A percentile compares a stretch with the other conserved stretches of the same genome.
These are phyloP conservation scores for Scedosporium apiospermum DNA, from an alignment of 2,329 filamentous ascomycete genomes.

Conservation along the genomic window DNA sequence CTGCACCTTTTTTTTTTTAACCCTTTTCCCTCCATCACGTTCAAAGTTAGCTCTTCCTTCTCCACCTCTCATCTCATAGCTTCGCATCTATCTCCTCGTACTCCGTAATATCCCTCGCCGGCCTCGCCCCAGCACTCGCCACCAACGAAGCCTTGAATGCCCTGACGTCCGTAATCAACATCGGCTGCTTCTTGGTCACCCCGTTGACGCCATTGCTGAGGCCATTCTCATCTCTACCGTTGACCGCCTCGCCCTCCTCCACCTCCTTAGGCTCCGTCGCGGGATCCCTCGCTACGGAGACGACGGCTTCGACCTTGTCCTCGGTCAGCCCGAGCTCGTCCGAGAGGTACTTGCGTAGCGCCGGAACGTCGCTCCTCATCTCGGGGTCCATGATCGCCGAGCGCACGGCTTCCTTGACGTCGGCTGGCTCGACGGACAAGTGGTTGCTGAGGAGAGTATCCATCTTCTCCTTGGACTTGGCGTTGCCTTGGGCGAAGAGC, in stretches of 20 bases:
- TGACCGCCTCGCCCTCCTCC: constrained; percentile 17
- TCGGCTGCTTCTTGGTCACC: constrained; percentile 27
- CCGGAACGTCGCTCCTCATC: constrained; percentile 2
- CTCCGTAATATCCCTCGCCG: constrained; percentile 66
- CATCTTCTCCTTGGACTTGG: constrained; percentile 14
- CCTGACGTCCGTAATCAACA: constrained; percentile 67
- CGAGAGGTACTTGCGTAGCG: constrained; percentile 1
- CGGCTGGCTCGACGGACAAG: neutral
- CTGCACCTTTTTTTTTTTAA: too few relatives aligned
- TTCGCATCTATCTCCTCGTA: constrained; percentile 84
- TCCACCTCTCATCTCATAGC: constrained; percentile 38
- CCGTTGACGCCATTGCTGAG: constrained; percentile 36
- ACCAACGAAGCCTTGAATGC: constrained; percentile 69
- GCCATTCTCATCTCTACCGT: constrained; percentile 14
- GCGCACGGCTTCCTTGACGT: constrained; percentile 12
- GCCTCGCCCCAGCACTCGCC: constrained; percentile 61
- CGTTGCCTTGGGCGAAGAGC: constrained; percentile 60
- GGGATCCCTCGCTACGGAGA: neutral
- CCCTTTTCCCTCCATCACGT: too few relatives aligned
- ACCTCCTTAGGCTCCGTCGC: constrained; percentile 19
- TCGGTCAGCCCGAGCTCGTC: neutral
- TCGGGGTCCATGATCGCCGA: constrained; percentile 8
- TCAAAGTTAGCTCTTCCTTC: too few relatives aligned
- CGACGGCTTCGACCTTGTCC: constrained; percentile 22
- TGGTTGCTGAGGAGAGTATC: neutral